Base-by-base conservation (phyloP, 495 filamentous ascomycete species). In the Aspergillus heteromorphus region DNA sequence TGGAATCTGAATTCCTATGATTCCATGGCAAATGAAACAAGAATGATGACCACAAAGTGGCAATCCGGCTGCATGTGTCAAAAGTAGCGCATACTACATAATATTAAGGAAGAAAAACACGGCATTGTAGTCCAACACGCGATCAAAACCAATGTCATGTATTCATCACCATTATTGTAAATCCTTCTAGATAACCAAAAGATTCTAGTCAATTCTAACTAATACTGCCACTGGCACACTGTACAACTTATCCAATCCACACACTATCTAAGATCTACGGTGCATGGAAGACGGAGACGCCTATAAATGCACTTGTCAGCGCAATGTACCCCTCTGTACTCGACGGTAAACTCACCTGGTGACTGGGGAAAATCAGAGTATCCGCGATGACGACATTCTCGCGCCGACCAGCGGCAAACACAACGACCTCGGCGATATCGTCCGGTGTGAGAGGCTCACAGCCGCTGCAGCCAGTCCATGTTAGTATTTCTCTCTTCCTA, bases 361-460 rank as follows among this genome's bases (percentile, higher is more conserved):
- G 93, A 63, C 83, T 95, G 17, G 93, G 93, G 73, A 84, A 98
- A 49, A 98, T 75, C 40, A 98, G 68, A 29, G 91, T 89, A 69
- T 98, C 93, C 5, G 93, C 93, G 59, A 98, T 70, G 7, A 98
- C 91, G 16, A 97, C 93, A 67, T 97, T 97, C 78, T 98, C 92
- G 55, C 87, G 80, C 57, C 93, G 82, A 4, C 87, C 85, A 21
- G 89, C 93, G 40, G 87, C 82, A 62, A 98, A 98, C 21, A 98
- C 93, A 23, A 97, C 78, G 21, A 96, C 81, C 69, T 97, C 93
- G 16, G 92, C 93, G 60, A 98, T 95, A 63, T 98, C 93, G 30
- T 95, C 91, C 0, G 91, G 89, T 2, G 91, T 96, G 55, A 98
- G 74, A n/a, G 93, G 93, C 45, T 97, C 92, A 57, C 82, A 85